A percentile compares a stretch with the other conserved stretches of the same genome.
phyloP scores from a whole-genome alignment of 768 basidiomycete genomes.

The Calocybe cyanea region DNA sequence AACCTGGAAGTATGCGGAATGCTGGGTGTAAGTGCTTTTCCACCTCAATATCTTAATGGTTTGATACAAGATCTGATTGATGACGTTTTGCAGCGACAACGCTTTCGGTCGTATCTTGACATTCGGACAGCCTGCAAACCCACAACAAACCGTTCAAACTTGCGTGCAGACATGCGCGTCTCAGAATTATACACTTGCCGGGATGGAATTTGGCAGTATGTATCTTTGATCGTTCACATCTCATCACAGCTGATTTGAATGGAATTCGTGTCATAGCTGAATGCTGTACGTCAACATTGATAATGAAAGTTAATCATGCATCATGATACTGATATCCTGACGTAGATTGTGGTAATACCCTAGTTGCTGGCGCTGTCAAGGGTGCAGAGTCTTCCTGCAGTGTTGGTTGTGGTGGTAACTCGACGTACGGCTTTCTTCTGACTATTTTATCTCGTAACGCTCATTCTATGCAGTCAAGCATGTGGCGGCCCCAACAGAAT shows the following conservation, averaged over 20 bases:
- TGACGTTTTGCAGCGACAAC: conserved; percentile 40
- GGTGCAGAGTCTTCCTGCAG: conserved; percentile 53
- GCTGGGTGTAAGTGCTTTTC: conserved; percentile 52
- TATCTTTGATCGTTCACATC: no score
- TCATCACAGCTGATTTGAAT: no score
- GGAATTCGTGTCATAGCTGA: conserved; percentile 23
- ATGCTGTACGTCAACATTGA: conserved; percentile 36
- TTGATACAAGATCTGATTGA: neutral
- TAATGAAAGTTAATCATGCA: no score
- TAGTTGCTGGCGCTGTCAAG: conserved; percentile 56
- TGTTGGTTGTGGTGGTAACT: conserved; percentile 71
- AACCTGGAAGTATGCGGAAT: conserved; percentile 58
- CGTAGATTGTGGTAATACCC: conserved; percentile 66
- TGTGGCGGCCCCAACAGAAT: conserved; percentile 75
- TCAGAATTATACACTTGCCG: conserved; percentile 63
- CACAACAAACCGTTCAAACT: conserved; percentile 48
- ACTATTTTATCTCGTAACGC: conserved; percentile 1
- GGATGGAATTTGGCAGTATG: conserved; percentile 61
- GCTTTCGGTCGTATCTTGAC: conserved; percentile 59
- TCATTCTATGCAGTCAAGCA: conserved; percentile 40
- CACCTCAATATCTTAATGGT: neutral
- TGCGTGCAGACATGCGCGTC: conserved; percentile 60
- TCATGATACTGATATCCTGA: neutral
- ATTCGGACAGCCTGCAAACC: conserved; percentile 20
- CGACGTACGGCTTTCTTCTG: conserved; percentile 43